Evolutionary conservation across 1,284 basidiomycete species (phyloP), one percentile per base, ranked within the genome.

Genomic region (Wallemia hederae): DNA sequence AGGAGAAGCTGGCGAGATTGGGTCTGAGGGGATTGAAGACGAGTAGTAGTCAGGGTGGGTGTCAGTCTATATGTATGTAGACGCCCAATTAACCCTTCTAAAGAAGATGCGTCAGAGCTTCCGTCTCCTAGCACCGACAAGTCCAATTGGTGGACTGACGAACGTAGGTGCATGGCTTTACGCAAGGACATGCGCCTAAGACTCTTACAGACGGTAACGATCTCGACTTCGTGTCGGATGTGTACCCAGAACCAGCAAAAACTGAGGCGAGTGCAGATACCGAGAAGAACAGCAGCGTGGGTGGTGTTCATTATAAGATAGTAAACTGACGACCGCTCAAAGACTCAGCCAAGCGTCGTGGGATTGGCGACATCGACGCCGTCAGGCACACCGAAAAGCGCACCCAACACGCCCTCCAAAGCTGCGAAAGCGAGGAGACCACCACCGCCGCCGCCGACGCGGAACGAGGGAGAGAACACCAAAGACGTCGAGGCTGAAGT

Each of bases 1-100:
- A 83, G 60, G 80, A 84, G 65, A 84, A 83, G 67, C 71, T 85
- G 7, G 78, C 80, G 3, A 70, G 73, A 29, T 64, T 75, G 59
- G 66, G 69, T 1, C 11, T 66, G 22, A 58, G 59, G 27, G 28
- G 27, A n/a, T 15, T 9, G 29, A 31, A 49, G 5, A 49, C 5
- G 14, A 22, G 5, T 5, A 49, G 39, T 11, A 49, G 11, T 49
- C 22, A n/a, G n/a, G n/a, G n/a, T 49, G 39, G 22, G 39, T 22
- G 29, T 31, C 17, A 17, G 17, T 31, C 17, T 31, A 17, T 7
- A 31, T 31, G 29, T 7, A 7, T 31, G 29, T 7, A 7, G 29
- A 17, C 17, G 29, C 29, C 17, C n/a, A n/a, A n/a, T n/a, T n/a
- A n/a, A n/a, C n/a, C n/a, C n/a, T n/a, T n/a, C 31, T 33, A 7